These are phyloP conservation scores for Stentor coeruleus DNA, from an alignment of 73 alveolate species.

Conservation along the genomic window DNA sequence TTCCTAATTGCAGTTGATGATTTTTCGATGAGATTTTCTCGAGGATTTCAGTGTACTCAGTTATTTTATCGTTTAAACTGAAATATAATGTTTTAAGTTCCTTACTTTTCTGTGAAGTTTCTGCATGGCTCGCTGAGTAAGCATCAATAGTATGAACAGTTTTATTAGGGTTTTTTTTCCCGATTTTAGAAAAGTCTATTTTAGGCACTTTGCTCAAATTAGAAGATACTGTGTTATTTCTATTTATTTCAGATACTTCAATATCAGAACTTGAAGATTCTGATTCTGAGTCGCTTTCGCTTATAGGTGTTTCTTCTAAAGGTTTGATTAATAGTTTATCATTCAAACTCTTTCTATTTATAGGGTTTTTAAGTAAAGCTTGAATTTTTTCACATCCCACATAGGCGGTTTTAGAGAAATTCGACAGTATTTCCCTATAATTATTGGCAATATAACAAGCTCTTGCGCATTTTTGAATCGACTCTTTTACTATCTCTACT, in stretches of 20 bases:
- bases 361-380: constrained; percentile 1
- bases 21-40: not conserved
- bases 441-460: not conserved
- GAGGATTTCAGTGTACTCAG: not conserved
- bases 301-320: not conserved
- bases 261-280: constrained; percentile 10
- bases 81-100: not conserved
- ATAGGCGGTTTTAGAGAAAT: not conserved
- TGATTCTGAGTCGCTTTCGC: too few relatives aligned
- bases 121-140: not conserved
- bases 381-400: not conserved
- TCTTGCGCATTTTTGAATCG: not conserved
- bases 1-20: not conserved
- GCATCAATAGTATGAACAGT: not conserved
- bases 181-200: not conserved
- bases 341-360: not conserved
- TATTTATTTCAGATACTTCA: not conserved
- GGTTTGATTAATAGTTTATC: not conserved
- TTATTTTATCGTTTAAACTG: not conserved
- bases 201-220: not conserved
- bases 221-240: not conserved
- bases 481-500: not conserved
- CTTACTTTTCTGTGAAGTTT: not conserved
- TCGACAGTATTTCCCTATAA: not conserved
- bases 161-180: too few relatives aligned